These are phyloP conservation scores for Umbilicaria muhlenbergii DNA, from an alignment of 495 filamentous ascomycete genomes.

Conservation along the genomic window DNA sequence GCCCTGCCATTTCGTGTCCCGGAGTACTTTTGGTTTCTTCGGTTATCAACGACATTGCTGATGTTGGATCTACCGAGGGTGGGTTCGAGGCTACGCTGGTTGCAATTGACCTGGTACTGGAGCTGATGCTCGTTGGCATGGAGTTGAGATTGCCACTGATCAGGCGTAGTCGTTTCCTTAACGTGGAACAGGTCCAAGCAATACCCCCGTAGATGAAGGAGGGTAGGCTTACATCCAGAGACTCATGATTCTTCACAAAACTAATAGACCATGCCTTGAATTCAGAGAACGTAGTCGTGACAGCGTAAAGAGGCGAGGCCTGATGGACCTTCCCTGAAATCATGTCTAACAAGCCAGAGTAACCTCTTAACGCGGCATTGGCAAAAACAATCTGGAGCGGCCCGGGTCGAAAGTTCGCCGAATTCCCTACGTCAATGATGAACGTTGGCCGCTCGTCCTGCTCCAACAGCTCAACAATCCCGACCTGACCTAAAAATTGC, in stretches of 20 bases:
- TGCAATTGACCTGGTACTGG: slow-evolving; percentile 5
- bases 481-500: slow-evolving; percentile 38
- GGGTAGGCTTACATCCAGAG: slow-evolving; percentile 27
- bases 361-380: slow-evolving; percentile 39
- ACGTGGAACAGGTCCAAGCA: slow-evolving; percentile 46
- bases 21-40: slow-evolving; percentile 8
- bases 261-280: slow-evolving; percentile 51
- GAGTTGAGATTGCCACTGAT: slow-evolving; percentile 29
- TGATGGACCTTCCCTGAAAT: slow-evolving; percentile 29
- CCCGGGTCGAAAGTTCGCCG: slow-evolving; percentile 32
- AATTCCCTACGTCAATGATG: slow-evolving; percentile 43
- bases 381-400: slow-evolving; percentile 39
- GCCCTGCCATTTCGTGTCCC: slow-evolving; percentile 7
- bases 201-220: slow-evolving; percentile 38
- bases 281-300: slow-evolving; percentile 26
- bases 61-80: slow-evolving; percentile 4
- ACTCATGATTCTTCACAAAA: slow-evolving; percentile 28
- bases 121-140: slow-evolving; percentile 1
- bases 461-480: slow-evolving; percentile 48
- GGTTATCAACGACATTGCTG: slow-evolving; percentile 2
- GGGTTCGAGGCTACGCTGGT: slow-evolving; percentile 3
- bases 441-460: slow-evolving; percentile 54
- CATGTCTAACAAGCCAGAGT: slow-evolving; percentile 29
- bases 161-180: slow-evolving; percentile 45
- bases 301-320: slow-evolving; percentile 14